phyloP scores from a whole-genome alignment of 306 rosid genomes.

The Prunus salicina region DNA sequence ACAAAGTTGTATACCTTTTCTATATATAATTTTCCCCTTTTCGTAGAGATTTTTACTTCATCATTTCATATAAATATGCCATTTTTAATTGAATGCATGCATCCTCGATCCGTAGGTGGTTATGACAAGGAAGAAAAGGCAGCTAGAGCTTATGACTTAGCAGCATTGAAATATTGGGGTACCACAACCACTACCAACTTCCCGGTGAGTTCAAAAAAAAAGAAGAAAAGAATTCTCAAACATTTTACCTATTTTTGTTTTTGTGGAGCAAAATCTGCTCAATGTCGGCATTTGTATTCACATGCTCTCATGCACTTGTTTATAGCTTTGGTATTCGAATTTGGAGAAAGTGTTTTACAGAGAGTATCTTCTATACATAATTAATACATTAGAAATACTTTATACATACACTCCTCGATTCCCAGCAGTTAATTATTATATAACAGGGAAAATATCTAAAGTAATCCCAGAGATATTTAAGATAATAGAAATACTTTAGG shows the following conservation, averaged over 20 bases:
- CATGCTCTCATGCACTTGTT: neutral
- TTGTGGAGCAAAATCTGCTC: constrained; percentile 2
- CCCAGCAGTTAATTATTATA: no score
- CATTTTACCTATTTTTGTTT: neutral
- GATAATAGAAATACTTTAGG: neutral
- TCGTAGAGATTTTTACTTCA: neutral
- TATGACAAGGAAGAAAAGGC: constrained; percentile 97
- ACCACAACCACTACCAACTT: constrained; percentile 90
- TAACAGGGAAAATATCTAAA: no score
- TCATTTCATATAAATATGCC: no score
- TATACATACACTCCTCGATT: neutral
- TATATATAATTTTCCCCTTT: neutral
- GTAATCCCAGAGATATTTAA: neutral
- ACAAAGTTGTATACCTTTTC: neutral
- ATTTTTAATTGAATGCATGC: neutral
- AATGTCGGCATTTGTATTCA: constrained; percentile 13
- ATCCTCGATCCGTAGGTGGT: constrained; percentile 48
- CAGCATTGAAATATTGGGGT: constrained; percentile 95
- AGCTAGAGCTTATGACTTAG: constrained; percentile 90
- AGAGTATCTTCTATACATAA: neutral
- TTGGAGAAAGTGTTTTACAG: neutral
- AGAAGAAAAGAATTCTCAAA: neutral
- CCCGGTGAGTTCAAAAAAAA: constrained; percentile 46
- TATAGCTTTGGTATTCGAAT: neutral
- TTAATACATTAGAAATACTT: neutral